Evolutionary conservation across 495 filamentous ascomycete species (phyloP).

Genomic region (Trichoderma asperelloides): DNA sequence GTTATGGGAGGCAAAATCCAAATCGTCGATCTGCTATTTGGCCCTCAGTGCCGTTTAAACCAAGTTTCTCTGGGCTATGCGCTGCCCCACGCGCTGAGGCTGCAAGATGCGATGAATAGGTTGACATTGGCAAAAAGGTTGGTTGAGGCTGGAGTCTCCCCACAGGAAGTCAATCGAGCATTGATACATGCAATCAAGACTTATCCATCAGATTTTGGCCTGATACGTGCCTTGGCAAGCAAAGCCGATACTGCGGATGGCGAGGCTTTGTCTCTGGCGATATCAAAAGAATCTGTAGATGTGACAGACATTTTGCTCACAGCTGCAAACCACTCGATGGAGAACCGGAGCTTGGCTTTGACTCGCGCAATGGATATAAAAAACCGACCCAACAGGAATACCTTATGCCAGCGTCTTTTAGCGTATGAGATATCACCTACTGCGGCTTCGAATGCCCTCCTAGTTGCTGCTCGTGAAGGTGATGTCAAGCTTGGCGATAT

Average conservation of each 20-base stretch:
- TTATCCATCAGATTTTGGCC: slow-evolving; percentile 29
- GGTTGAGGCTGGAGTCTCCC: slow-evolving; percentile 30
- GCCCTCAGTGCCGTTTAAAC: slow-evolving; percentile 20
- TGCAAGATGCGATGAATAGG: slow-evolving; percentile 33
- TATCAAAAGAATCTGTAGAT: slow-evolving; percentile 27
- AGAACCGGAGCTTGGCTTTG: slow-evolving; percentile 26
- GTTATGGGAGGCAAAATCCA: slow-evolving; percentile 29
- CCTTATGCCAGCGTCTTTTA: slow-evolving; percentile 28
- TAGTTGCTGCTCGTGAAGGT: slow-evolving; percentile 33
- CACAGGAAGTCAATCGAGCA: slow-evolving; percentile 31
- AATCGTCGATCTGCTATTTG: slow-evolving; percentile 30
- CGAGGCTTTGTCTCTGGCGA: slow-evolving; percentile 28
- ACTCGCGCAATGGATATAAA: slow-evolving; percentile 22
- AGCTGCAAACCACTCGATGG: slow-evolving; percentile 15
- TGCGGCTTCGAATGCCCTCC: slow-evolving; percentile 30
- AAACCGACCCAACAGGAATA: slow-evolving; percentile 21
- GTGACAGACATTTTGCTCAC: slow-evolving; percentile 29
- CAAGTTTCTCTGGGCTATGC: slow-evolving; percentile 25
- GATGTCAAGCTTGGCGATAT: slow-evolving; percentile 34
- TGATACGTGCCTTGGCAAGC: slow-evolving; percentile 28
- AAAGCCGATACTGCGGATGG: slow-evolving; percentile 33
- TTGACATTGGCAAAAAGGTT: slow-evolving; percentile 32
- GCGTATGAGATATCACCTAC: slow-evolving; percentile 26
- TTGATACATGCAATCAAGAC: slow-evolving; percentile 32
- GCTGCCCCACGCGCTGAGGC: slow-evolving; percentile 35